Evolutionary conservation across 2,329 filamentous ascomycete genomes (phyloP).

Genomic region (Phaeoacremonium minimum): DNA sequence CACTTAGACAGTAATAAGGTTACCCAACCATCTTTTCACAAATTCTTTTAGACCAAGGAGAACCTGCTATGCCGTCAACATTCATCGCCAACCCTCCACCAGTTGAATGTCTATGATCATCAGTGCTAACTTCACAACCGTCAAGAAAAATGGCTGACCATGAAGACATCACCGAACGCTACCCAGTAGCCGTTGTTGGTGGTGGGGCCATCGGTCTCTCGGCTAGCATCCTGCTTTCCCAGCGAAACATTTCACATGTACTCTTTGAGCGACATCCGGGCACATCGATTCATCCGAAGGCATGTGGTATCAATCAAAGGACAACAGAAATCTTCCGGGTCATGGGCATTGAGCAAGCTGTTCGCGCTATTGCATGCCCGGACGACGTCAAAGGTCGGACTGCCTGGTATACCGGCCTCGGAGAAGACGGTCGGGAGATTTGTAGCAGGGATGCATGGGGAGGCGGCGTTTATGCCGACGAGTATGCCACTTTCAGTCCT

Average conservation of each 20-base stretch:
- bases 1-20: too few relatives aligned
- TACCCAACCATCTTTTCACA: too few relatives aligned
- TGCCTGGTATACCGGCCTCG: slow-evolving; percentile 25
- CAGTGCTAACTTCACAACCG: too few relatives aligned
- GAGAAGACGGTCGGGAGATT: slow-evolving; percentile 20
- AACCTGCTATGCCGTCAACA: too few relatives aligned
- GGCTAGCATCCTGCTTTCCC: slow-evolving; percentile 9
- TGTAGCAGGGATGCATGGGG: slow-evolving; percentile 21
- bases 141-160: not conserved
- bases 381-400: slow-evolving; percentile 12
- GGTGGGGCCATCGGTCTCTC: slow-evolving; percentile 10
- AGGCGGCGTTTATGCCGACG: slow-evolving; percentile 18
- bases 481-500: slow-evolving; percentile 13
- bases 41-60: too few relatives aligned
- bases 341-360: slow-evolving; percentile 3
- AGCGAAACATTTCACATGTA: slow-evolving; percentile 8
- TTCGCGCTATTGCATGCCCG: slow-evolving; percentile 2
- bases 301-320: slow-evolving; percentile 7
- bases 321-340: slow-evolving; percentile 4
- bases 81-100: too few relatives aligned
- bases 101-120: too few relatives aligned
- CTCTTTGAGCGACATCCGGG: slow-evolving; percentile 11
- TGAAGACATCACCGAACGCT: not conserved
- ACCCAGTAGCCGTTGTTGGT: slow-evolving; percentile 5
- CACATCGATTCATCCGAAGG: slow-evolving; percentile 10